These are phyloP conservation scores for Fibroporia radiculosa DNA, from an alignment of 768 basidiomycete species.

Conservation along the genomic window DNA sequence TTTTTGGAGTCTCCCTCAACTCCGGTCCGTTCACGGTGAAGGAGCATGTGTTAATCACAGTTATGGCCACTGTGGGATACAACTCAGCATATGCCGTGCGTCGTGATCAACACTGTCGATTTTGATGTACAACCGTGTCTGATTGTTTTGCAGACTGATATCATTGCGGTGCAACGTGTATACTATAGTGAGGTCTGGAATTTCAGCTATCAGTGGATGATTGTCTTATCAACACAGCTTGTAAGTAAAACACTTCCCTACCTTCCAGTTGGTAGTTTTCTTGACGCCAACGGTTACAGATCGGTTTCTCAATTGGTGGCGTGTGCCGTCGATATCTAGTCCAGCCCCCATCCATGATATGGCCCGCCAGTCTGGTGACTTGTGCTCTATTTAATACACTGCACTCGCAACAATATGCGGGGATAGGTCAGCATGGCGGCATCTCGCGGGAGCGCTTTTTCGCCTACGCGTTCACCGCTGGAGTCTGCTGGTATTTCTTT, in stretches of 20 bases:
- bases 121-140: background rate
- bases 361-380: constrained; percentile 35
- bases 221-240: constrained; percentile 33
- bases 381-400: constrained; percentile 40
- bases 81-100: constrained; percentile 25
- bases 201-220: constrained; percentile 32
- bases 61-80: constrained; percentile 33
- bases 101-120: background rate
- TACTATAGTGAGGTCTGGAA: constrained; percentile 34
- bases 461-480: constrained; percentile 30
- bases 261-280: too few relatives aligned
- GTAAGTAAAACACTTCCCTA: constrained; percentile 1
- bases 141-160: constrained; percentile 27
- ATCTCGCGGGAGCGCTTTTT: constrained; percentile 50
- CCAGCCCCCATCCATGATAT: constrained; percentile 36
- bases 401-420: constrained; percentile 30
- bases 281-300: constrained; percentile 12
- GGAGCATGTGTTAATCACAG: constrained; percentile 51
- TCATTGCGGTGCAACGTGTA: constrained; percentile 37
- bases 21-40: constrained; percentile 72
- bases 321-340: constrained; percentile 38
- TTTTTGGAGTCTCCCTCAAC: constrained; percentile 48
- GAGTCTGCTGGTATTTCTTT: constrained; percentile 44
- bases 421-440: constrained; percentile 36
- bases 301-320: constrained; percentile 37